Percentiles rank a stretch among this genome's conserved stretches.
phyloP scores from a whole-genome alignment of 2,329 filamentous ascomycete species.

The Cladosporium sp. region DNA sequence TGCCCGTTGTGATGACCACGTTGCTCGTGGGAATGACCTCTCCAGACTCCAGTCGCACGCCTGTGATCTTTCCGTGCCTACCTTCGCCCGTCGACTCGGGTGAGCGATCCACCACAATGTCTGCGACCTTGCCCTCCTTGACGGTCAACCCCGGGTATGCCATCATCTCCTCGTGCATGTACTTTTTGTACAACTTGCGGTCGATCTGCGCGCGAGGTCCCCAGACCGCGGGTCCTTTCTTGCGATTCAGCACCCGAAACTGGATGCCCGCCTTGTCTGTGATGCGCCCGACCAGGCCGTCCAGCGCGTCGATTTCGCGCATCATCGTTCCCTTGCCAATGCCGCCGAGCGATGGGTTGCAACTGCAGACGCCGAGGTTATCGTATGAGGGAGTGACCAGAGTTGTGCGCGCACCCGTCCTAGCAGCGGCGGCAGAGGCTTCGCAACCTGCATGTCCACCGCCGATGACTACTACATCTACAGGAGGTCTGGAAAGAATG shows the following conservation, averaged over 20 bases:
- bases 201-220: constrained; percentile 96
- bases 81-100: constrained; percentile 48
- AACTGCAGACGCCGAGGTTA: constrained; percentile 92
- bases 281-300: constrained; percentile 83
- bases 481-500: constrained; percentile 27
- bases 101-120: constrained; percentile 75
- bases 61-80: constrained; percentile 72
- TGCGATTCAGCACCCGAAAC: constrained; percentile 83
- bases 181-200: constrained; percentile 78
- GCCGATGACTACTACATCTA: constrained; percentile 91
- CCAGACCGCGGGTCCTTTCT: constrained; percentile 95
- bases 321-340: constrained; percentile 98
- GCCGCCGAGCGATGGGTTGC: constrained; percentile 96
- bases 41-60: constrained; percentile 84
- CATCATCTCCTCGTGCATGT: constrained; percentile 86
- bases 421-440: constrained; percentile 86
- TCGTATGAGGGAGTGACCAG: constrained; percentile 85
- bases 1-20: constrained; percentile 94
- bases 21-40: constrained; percentile 76
- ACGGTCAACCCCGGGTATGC: constrained; percentile 77
- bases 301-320: constrained; percentile 90
- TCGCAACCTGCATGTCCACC: constrained; percentile 95
- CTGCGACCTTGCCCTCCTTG: constrained; percentile 83
- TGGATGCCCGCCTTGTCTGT: constrained; percentile 95
- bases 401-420: constrained; percentile 83